Conservation (phyloP, 2,329 filamentous ascomycete species). For the Nakataea oryzae region DNA sequence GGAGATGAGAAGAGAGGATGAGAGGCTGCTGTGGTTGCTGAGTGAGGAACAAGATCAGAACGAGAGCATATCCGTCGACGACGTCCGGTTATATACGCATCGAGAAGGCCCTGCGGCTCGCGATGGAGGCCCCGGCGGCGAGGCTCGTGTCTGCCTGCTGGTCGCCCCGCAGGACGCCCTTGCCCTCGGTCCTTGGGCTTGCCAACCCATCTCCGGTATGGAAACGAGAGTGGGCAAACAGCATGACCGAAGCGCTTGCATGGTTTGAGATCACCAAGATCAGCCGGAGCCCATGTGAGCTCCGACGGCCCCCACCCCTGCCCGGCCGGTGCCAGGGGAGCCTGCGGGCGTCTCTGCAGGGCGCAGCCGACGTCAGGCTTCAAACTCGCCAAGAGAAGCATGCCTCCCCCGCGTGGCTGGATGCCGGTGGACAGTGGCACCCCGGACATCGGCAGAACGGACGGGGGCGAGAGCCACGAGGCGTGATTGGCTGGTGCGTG, state of each 20-base stretch:
- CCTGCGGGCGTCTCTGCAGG: neutral
- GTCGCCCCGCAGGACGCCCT: neutral
- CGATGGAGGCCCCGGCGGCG: too few species aligned
- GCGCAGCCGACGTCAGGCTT: neutral
- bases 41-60: neutral
- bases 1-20: neutral
- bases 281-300: neutral
- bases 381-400: neutral
- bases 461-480: neutral
- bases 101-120: neutral
- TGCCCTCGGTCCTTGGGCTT: too few species aligned
- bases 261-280: neutral
- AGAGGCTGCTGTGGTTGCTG: neutral
- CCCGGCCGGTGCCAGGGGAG: neutral
- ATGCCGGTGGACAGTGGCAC: too few species aligned
- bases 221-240: neutral
- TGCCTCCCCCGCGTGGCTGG: neutral
- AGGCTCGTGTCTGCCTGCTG: neutral
- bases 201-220: neutral
- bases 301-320: neutral
- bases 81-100: neutral
- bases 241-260: neutral
- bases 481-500: neutral
- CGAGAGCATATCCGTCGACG: neutral
- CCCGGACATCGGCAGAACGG: neutral